Evolutionary conservation across 2,329 filamentous ascomycete species (phyloP).

Genomic region (Aspergillus viridinutans): DNA sequence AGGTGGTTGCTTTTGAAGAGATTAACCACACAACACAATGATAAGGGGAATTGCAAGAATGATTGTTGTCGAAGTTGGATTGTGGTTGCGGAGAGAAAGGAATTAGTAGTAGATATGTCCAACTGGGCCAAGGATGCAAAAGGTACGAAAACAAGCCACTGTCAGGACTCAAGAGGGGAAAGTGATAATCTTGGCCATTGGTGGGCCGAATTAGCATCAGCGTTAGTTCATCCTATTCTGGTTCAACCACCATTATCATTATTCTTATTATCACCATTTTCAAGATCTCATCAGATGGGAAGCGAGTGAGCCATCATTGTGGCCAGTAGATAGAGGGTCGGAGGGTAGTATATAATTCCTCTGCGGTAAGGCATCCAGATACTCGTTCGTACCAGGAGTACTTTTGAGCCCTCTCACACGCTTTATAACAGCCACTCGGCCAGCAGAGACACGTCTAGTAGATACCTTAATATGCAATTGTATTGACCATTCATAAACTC

Average conservation of each 20-base stretch:
- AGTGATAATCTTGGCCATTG: background rate
- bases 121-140: background rate
- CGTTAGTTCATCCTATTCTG: background rate
- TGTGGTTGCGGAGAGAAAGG: background rate
- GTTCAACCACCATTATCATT: background rate
- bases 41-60: background rate
- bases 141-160: background rate
- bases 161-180: background rate
- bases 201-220: background rate
- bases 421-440: too few species aligned
- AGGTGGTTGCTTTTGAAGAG: background rate
- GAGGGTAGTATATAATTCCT: background rate
- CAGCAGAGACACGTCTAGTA: background rate
- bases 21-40: background rate
- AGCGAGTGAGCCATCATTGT: background rate
- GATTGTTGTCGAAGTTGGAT: background rate
- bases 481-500: background rate
- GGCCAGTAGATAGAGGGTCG: too few species aligned
- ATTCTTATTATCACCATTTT: background rate
- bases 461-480: background rate
- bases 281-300: background rate
- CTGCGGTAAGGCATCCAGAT: background rate
- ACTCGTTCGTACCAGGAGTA: too few species aligned
- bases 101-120: background rate
- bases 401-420: too few species aligned